A percentile compares a stretch with the other conserved stretches of the same genome.
These are phyloP conservation scores for Phytopythium montanum DNA, from an alignment of 352 stramenopile genomes.

Conservation along the genomic window DNA sequence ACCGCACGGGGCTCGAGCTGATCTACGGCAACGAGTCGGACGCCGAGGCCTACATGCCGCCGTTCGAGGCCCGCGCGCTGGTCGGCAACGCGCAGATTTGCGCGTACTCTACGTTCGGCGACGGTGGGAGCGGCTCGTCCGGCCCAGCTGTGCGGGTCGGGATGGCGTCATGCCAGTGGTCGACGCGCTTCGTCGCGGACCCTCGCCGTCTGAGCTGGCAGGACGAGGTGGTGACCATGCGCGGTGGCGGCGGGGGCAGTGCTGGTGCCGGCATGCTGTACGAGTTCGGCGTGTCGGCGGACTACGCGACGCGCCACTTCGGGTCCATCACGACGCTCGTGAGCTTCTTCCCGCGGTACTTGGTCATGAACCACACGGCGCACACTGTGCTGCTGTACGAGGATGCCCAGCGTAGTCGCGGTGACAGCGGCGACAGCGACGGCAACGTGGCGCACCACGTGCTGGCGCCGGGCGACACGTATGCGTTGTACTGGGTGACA, in stretches of 20 bases:
- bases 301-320: constrained; percentile 82
- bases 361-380: constrained; percentile 63
- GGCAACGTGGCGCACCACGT: constrained; percentile 69
- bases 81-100: constrained; percentile 75
- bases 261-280: constrained; percentile 43
- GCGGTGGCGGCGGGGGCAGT: constrained; percentile 7
- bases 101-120: constrained; percentile 42
- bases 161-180: constrained; percentile 61
- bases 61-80: constrained; percentile 43
- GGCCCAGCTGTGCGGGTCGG: constrained; percentile 53
- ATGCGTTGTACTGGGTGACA: constrained; percentile 76
- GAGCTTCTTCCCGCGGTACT: constrained; percentile 78
- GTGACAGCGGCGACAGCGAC: constrained; percentile 10
- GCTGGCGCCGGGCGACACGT: constrained; percentile 59
- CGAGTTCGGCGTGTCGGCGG: constrained; percentile 75
- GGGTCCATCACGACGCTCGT: constrained; percentile 80
- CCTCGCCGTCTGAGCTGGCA: constrained; percentile 78
- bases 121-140: constrained; percentile 21
- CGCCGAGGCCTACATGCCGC: constrained; percentile 54
- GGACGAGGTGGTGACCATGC: constrained; percentile 71
- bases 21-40: constrained; percentile 70
- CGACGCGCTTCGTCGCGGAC: constrained; percentile 64
- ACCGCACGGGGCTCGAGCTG: constrained; percentile 71
- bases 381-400: constrained; percentile 71
- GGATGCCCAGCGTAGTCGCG: constrained; percentile 12